Base-by-base conservation (phyloP, 139 green algal species). In the Penium margaritaceum region DNA sequence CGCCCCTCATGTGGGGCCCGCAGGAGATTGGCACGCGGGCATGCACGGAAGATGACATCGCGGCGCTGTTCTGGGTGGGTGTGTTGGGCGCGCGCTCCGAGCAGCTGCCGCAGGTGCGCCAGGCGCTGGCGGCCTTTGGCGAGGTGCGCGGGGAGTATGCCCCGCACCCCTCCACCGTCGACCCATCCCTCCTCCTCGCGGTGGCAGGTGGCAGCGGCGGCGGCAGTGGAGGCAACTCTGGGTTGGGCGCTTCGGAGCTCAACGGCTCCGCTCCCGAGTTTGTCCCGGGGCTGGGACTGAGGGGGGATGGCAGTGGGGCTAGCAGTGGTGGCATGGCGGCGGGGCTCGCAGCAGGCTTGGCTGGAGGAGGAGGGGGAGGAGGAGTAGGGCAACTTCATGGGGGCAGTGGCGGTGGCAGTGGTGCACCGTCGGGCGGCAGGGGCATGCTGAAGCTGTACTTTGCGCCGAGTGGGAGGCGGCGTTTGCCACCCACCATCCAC, bases 401-500 rank as follows among this genome's bases (percentile, higher is more conserved):
- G n/a, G n/a, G n/a, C n/a, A n/a, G n/a, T n/a, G n/a, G n/a, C n/a
- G n/a, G n/a, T n/a, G n/a, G n/a, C n/a, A n/a, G n/a, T n/a, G n/a
- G n/a, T n/a, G n/a, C n/a, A n/a, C 51, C 51, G 15, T 60, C 51
- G 24, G n/a, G n/a, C n/a, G n/a, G n/a, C n/a, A n/a, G n/a, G n/a
- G 64, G 64, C n/a, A 76, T 76, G 68, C 51, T 76, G 14, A 76
- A 76, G 19, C 62, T 63, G 51, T 76, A 76, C 32, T 76, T 76
- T 51, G 68, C 29, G 21, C 68, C 68, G 21, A 70, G 29, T 29
- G 34, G 29, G n/a, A 38, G 46, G 29, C 63, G 62, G 29, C 46
- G 68, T 12, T 30, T 76, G 9, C 68, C 68, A 21, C 68, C 68
- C 0, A 51, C 53, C 4, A 70, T 76, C 57, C 51, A 76, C 21